These are phyloP conservation scores for Babesia gibsoni DNA, from an alignment of 169 alveolate species.

Conservation along the genomic window DNA sequence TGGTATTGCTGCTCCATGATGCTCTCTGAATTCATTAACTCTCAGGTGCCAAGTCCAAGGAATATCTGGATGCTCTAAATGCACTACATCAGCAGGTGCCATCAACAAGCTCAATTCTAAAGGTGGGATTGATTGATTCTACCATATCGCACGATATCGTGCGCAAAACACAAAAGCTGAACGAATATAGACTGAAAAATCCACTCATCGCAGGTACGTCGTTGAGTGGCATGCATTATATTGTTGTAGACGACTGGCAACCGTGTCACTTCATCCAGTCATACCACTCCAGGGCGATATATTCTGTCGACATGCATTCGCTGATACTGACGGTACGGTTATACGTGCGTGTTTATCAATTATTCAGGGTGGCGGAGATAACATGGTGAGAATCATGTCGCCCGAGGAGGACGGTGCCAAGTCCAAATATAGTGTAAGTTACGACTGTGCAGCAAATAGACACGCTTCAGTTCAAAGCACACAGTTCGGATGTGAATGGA, in stretches of 20 bases:
- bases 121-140: constrained; percentile 18
- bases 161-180: background rate
- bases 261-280: constrained; percentile 56
- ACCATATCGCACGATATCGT: constrained; percentile 7
- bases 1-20: too few species aligned
- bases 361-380: constrained; percentile 65
- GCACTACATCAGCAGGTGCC: constrained; percentile 7
- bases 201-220: constrained; percentile 29
- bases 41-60: constrained; percentile 6
- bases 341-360: background rate
- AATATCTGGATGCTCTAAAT: background rate
- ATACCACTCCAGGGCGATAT: constrained; percentile 67
- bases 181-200: background rate
- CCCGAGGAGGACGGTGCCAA: constrained; percentile 8
- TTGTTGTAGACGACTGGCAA: constrained; percentile 70
- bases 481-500: constrained; percentile 70
- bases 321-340: constrained; percentile 51
- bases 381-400: constrained; percentile 35
- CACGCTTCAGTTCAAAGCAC: constrained; percentile 59
- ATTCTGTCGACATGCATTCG: constrained; percentile 61
- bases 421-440: background rate
- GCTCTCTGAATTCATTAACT: too few species aligned
- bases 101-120: constrained; percentile 7
- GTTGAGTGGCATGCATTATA: background rate
- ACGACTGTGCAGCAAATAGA: background rate